phyloP scores from a whole-genome alignment of 768 basidiomycete genomes.

The Pleurotus salmoneostramineus region DNA sequence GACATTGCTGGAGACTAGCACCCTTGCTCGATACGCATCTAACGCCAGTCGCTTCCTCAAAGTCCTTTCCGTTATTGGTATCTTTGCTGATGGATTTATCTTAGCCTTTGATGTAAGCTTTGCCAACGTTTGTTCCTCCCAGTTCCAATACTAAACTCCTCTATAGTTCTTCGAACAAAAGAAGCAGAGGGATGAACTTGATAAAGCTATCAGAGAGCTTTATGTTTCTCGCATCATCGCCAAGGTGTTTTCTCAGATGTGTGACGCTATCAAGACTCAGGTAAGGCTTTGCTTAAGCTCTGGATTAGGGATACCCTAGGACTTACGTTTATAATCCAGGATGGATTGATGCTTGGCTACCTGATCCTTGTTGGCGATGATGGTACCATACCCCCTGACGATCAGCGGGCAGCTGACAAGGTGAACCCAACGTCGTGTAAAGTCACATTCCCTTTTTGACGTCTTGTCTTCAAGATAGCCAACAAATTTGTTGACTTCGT shows the following conservation, averaged over 20 bases:
- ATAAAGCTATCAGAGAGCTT: background rate
- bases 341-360: slow-evolving; percentile 2
- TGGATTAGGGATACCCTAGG: too few relatives aligned
- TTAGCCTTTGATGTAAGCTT: background rate
- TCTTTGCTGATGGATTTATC: slow-evolving; percentile 5
- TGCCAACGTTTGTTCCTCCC: background rate
- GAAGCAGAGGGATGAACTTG: background rate
- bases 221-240: slow-evolving; percentile 2
- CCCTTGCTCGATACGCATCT: background rate
- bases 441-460: background rate
- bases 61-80: background rate
- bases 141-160: background rate
- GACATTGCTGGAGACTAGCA: slow-evolving; percentile 1
- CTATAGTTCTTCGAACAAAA: slow-evolving; percentile 4
- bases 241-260: slow-evolving; percentile 1
- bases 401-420: slow-evolving; percentile 3
- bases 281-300: too few relatives aligned
- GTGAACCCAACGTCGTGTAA: background rate
- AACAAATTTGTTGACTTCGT: slow-evolving; percentile 2
- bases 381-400: background rate
- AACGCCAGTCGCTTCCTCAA: slow-evolving; percentile 5
- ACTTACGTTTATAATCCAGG: background rate
- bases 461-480: too few relatives aligned
- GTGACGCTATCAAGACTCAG: slow-evolving; percentile 5
- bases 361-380: slow-evolving; percentile 1